Conservation (phyloP, 2,329 filamentous ascomycete species). For the Lizonia empirigonia region DNA sequence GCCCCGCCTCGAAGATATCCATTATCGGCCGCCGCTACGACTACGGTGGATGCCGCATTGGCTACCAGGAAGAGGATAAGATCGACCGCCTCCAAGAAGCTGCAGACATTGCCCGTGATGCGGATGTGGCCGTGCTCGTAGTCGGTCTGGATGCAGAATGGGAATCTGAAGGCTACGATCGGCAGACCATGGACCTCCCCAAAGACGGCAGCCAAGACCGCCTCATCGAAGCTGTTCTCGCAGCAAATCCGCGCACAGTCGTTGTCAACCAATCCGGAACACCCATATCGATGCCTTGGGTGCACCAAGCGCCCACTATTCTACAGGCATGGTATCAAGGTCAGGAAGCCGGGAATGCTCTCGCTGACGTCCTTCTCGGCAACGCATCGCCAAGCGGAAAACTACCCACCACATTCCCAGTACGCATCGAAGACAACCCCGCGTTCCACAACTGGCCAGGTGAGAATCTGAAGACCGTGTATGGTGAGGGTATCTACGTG, state of each 20-base stretch:
- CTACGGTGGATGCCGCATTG: slow-evolving; percentile 73
- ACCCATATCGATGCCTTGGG: slow-evolving; percentile 74
- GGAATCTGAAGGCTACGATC: slow-evolving; percentile 74
- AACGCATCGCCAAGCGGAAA: slow-evolving; percentile 76
- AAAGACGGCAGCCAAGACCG: slow-evolving; percentile 63
- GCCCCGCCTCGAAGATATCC: slow-evolving; percentile 65
- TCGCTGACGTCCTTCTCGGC: slow-evolving; percentile 78
- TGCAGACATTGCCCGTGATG: slow-evolving; percentile 68
- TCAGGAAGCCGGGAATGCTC: slow-evolving; percentile 82
- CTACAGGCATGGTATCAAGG: slow-evolving; percentile 83
- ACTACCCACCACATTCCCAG: slow-evolving; percentile 73
- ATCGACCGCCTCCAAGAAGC: slow-evolving; percentile 63
- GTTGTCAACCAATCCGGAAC: slow-evolving; percentile 79
- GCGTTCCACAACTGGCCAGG: slow-evolving; percentile 76
- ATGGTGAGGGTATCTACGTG: slow-evolving; percentile 75
- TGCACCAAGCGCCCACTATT: slow-evolving; percentile 66
- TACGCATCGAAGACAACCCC: slow-evolving; percentile 64
- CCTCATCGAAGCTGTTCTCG: slow-evolving; percentile 67
- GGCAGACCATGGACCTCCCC: slow-evolving; percentile 66
- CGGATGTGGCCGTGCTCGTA: slow-evolving; percentile 79
- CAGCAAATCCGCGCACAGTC: slow-evolving; percentile 69
- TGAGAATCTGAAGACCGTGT: slow-evolving; percentile 70
- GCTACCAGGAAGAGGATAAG: slow-evolving; percentile 70
- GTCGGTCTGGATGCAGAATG: slow-evolving; percentile 78
- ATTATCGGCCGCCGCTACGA: slow-evolving; percentile 64